Evolutionary conservation across 768 basidiomycete genomes (phyloP), one percentile per base, ranked within the genome.

Genomic region (Boletales sp.): DNA sequence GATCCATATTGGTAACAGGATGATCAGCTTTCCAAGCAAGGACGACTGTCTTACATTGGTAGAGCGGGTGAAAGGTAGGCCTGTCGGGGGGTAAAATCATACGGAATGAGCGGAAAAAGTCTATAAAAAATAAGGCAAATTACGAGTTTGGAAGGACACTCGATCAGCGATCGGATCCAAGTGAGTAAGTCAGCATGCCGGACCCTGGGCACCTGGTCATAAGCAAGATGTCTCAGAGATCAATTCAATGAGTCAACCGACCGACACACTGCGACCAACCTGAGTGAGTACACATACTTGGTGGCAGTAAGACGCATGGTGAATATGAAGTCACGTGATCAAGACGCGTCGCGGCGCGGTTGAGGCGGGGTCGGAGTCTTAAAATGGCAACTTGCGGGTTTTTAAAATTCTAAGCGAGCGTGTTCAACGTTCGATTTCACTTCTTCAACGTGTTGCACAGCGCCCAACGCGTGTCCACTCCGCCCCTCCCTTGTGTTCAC

Each of bases 371-470:
- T 68, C 66, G 68, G 66, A 68, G 57, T 62, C 62, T 58, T 9
- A 51, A 69, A 67, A 66, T 56, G 56, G 52, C 17, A 59, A 48
- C 49, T 55, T 55, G 55, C 47, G 48, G 45, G 53, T 64, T 45
- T 67, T 61, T 27, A 27, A 68, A 69, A 68, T 60, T 35, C 37
- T 59, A 69, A 58, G 54, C 67, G 65, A 65, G 46, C 52, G n/a
- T 10, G 40, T 38, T 51, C 44, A 17, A 15, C 46, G 59, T 64
- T 59, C 53, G 56, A 19, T 52, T 58, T 53, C 51, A 53, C 49
- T 63, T 63, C 53, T 36, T 58, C 58, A 58, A 65, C 67, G 68
- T 66, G 64, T 55, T 62, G 56, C 66, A 63, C 67, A 67, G 59
- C 60, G 61, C 35, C 53, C 47, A 55, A 27, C 63, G 54, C 57